phyloP scores from a whole-genome alignment of 2,329 filamentous ascomycete genomes.

The Ophiostoma angusticollis region DNA sequence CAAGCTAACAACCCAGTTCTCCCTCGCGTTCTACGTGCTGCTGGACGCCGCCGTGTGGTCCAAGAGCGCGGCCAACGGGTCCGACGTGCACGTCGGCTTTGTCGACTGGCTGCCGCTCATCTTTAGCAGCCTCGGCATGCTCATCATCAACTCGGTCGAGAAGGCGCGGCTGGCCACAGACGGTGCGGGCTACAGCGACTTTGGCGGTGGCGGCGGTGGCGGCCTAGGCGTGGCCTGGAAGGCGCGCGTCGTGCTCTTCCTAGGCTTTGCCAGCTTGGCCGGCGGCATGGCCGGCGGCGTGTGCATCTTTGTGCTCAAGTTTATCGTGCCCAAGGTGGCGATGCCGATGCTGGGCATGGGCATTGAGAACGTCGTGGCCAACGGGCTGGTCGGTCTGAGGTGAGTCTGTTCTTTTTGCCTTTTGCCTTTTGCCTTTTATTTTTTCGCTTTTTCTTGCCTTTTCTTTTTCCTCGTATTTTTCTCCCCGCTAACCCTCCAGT shows the following conservation, averaged over 20 bases:
- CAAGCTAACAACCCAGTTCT: constrained; percentile 40
- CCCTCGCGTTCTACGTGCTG: constrained; percentile 55
- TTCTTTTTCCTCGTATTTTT: background rate
- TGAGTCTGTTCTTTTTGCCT: constrained; percentile 22
- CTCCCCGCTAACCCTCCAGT: constrained; percentile 23
- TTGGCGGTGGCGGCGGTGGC: constrained; percentile 15
- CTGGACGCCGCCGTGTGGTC: constrained; percentile 57
- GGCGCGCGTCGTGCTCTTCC: constrained; percentile 53
- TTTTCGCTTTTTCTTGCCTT: background rate
- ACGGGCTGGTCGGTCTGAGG: constrained; percentile 49
- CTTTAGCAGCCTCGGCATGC: constrained; percentile 54
- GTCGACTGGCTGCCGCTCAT: constrained; percentile 59
- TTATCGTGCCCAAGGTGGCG: constrained; percentile 40
- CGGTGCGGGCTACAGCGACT: constrained; percentile 40
- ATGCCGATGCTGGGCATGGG: constrained; percentile 54
- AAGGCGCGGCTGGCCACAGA: constrained; percentile 52
- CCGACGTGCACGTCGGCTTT: constrained; percentile 50
- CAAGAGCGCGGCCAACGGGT: constrained; percentile 45
- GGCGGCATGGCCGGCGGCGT: constrained; percentile 58
- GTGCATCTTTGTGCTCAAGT: constrained; percentile 56
- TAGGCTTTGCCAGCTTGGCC: constrained; percentile 52
- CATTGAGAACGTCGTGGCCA: constrained; percentile 52
- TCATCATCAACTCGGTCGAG: constrained; percentile 59
- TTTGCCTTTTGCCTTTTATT: background rate
- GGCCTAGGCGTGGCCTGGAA: constrained; percentile 54